Evolutionary conservation across 2,329 filamentous ascomycete species (phyloP).

Genomic region (Penicillium sp.): DNA sequence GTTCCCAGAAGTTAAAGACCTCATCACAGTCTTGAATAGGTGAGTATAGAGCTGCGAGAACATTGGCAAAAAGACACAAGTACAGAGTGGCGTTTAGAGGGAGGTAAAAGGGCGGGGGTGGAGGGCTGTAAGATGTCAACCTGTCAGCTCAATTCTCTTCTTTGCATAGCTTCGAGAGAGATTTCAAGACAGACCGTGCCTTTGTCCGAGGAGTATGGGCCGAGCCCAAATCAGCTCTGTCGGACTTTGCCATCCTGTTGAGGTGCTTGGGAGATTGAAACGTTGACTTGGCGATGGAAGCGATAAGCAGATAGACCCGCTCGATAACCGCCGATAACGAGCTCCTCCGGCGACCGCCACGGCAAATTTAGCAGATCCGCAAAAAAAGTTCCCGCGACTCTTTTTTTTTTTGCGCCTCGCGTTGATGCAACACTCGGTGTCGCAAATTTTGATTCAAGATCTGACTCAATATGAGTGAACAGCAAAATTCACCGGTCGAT

Average conservation of each 20-base stretch:
- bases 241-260: slow-evolving; percentile 23
- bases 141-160: slow-evolving; percentile 23
- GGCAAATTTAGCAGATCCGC: slow-evolving; percentile 34
- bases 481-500: slow-evolving; percentile 19
- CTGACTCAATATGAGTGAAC: slow-evolving; percentile 32
- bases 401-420: slow-evolving; percentile 12
- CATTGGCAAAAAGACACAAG: slow-evolving; percentile 72
- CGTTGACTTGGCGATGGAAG: slow-evolving; percentile 31
- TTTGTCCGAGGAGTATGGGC: slow-evolving; percentile 31
- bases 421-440: slow-evolving; percentile 8
- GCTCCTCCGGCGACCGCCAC: slow-evolving; percentile 32
- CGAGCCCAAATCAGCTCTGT: slow-evolving; percentile 17
- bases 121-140: slow-evolving; percentile 29
- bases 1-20: slow-evolving; percentile 99
- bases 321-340: slow-evolving; percentile 8
- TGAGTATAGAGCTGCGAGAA: slow-evolving; percentile 76
- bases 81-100: slow-evolving; percentile 79
- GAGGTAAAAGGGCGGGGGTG: slow-evolving; percentile 60
- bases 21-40: slow-evolving; percentile 98
- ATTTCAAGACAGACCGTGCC: slow-evolving; percentile 29
- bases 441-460: not conserved
- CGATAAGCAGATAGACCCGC: slow-evolving; percentile 25
- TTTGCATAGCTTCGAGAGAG: not conserved
- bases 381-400: slow-evolving; percentile 34
- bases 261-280: slow-evolving; percentile 28